Base-by-base conservation (phyloP, 2,329 filamentous ascomycete genomes). In the Sporothrix mexicana region DNA sequence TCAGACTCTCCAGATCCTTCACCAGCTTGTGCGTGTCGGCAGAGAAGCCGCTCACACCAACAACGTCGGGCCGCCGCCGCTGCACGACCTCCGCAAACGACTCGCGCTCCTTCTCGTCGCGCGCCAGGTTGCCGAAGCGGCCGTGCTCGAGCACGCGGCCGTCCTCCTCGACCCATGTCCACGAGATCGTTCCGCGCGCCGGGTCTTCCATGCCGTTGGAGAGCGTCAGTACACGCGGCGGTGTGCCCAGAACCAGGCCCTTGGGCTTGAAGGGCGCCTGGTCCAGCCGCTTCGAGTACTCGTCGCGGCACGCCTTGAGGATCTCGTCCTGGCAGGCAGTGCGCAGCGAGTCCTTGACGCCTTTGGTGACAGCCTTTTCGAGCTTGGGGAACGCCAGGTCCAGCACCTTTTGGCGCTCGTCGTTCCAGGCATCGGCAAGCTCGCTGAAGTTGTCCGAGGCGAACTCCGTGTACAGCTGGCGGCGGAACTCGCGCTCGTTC, bases 211-310 rank as follows among this genome's bases (percentile, higher is more conserved):
- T 91, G 71, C 96, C 96, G 77, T 95, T 97, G 3, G 95, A 95
- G 25, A 99, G 83, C 4, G 95, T 90, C 66, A 99, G 87, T 5
- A 98, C 94, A 45, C 95, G 92, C 62, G 96, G 95, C 7, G 92
- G 88, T 0, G 95, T 97, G 36, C 96, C 96, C 53, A 97, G 85
- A 23, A 94, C 88, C 88, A 98, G 94, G 10, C 94, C 95, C 82
- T 95, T 95, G 5, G 96, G 95, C 81, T 98, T 97, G 83, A 95
- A 97, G 0, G 96, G 96, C 9, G 96, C 95, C 82, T 99, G 96
- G 78, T 99, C 96, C 30, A 99, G 89, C 80, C 94, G 93, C 81
- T 92, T 91, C 59, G 91, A 92, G 81, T 96, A 98, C 74, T 94
- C 93, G 77, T 97, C 94, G 69, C 96, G 92, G 78, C 95, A 97